Conservation (phyloP, 2,329 filamentous ascomycete species). For the Ceratocystis diversiconidia region DNA sequence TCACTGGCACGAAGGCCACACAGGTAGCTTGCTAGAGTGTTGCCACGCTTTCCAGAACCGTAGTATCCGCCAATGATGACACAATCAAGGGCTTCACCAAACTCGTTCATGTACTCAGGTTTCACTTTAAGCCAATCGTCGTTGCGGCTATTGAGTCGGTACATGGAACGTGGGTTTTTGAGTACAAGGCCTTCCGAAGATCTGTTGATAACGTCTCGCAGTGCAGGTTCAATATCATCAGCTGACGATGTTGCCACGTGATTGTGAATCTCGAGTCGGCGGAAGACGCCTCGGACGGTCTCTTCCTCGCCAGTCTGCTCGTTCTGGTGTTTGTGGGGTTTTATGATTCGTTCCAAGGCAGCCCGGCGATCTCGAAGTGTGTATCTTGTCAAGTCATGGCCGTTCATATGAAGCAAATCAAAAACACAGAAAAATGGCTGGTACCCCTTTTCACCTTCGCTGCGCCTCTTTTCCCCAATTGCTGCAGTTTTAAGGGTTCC, state of each 20-base stretch:
- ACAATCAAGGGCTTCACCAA: conserved; percentile 84
- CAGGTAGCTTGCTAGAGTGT: conserved; percentile 71
- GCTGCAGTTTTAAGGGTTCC: conserved; percentile 89
- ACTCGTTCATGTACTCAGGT: conserved; percentile 94
- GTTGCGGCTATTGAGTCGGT: conserved; percentile 76
- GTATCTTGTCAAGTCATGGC: conserved; percentile 62
- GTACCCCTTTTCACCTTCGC: conserved; percentile 38
- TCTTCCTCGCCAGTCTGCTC: not conserved
- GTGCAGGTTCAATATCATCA: conserved; percentile 60
- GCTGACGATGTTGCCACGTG: conserved; percentile 52
- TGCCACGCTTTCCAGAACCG: conserved; percentile 73
- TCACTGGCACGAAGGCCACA: conserved; percentile 70
- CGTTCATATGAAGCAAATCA: conserved; percentile 82
- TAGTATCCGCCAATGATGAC: conserved; percentile 86
- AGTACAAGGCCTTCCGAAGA: conserved; percentile 81
- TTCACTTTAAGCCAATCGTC: conserved; percentile 99
- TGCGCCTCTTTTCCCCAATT: conserved; percentile 54
- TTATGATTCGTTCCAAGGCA: conserved; percentile 37
- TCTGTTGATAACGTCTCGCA: conserved; percentile 73
- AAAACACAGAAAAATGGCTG: conserved; percentile 76
- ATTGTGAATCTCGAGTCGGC: conserved; percentile 70
- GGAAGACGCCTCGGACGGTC: conserved; percentile 53
- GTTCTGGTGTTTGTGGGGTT: not conserved
- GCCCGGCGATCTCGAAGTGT: conserved; percentile 66
- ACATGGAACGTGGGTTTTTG: conserved; percentile 82